These are phyloP conservation scores for Lodderomyces oxycetoniae DNA, from an alignment of 1,139 yeast species.

Conservation along the genomic window DNA sequence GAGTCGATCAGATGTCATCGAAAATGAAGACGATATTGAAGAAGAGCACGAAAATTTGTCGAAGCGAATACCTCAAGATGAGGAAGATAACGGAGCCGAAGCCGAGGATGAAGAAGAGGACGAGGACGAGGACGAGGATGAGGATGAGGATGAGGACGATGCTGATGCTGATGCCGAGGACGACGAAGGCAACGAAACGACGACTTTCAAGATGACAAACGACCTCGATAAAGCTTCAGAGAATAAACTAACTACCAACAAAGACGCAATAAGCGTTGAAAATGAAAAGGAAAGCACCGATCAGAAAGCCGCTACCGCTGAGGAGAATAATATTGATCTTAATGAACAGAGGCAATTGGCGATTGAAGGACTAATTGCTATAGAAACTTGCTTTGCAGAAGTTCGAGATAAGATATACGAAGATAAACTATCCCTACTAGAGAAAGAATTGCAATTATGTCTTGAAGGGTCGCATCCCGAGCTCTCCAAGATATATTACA, in stretches of 20 bases:
- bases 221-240: constrained; percentile 17
- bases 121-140: constrained; percentile 13
- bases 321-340: constrained; percentile 35
- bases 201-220: no score
- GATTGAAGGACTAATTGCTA: constrained; percentile 61
- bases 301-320: constrained; percentile 20
- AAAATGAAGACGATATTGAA: constrained; percentile 19
- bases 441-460: constrained; percentile 83
- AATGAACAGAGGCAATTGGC: constrained; percentile 60
- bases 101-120: constrained; percentile 7
- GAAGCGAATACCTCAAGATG: constrained; percentile 1
- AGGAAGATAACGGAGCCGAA: constrained; percentile 7
- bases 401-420: constrained; percentile 74
- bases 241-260: constrained; percentile 10
- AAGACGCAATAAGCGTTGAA: constrained; percentile 7
- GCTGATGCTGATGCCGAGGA: constrained; percentile 16
- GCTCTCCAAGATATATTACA: constrained; percentile 56
- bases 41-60: constrained; percentile 24
- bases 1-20: neutral
- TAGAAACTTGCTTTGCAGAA: constrained; percentile 81
- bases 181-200: constrained; percentile 10
- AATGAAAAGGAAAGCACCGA: constrained; percentile 11
- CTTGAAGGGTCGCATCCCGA: constrained; percentile 91
- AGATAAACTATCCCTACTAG: constrained; percentile 68
- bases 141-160: constrained; percentile 13